Conservation (phyloP, 352 stramenopile genomes). For the Pythium brassicae region DNA sequence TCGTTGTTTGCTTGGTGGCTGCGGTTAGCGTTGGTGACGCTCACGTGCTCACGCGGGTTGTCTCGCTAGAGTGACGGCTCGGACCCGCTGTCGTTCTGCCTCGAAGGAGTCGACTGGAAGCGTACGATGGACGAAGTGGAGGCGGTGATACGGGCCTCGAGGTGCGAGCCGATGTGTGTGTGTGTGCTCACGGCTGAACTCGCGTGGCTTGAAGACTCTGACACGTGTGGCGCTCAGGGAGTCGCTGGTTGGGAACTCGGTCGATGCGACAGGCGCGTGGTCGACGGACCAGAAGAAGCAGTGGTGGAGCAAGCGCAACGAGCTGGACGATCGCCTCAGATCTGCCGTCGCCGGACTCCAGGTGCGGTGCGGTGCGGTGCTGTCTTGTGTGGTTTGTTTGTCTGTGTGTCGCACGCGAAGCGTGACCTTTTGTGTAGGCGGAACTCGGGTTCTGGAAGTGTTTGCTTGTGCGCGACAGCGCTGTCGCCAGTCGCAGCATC, state of each 20-base stretch:
- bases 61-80: conserved; percentile 33
- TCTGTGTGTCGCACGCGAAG: not conserved
- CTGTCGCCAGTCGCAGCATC: conserved; percentile 6
- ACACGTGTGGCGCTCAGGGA: conserved; percentile 19
- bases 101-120: conserved; percentile 37
- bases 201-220: not conserved
- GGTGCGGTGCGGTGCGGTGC: conserved; percentile 31
- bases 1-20: not conserved
- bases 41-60: conserved; percentile 4
- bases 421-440: conserved; percentile 17
- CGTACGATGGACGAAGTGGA: conserved; percentile 35
- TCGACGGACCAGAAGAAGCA: conserved; percentile 56
- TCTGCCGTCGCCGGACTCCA: conserved; percentile 39
- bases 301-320: conserved; percentile 70
- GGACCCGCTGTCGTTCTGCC: conserved; percentile 43
- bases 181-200: not conserved
- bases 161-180: conserved; percentile 20
- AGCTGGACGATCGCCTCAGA: conserved; percentile 46
- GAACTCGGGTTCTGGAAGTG: conserved; percentile 55
- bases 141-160: conserved; percentile 51
- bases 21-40: not conserved
- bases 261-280: conserved; percentile 49
- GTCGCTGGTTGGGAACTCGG: conserved; percentile 55
- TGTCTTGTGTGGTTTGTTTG: not conserved
- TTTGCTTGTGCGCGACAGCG: conserved; percentile 30